Evolutionary conservation across 2,329 filamentous ascomycete species (phyloP), one percentile per base, ranked within the genome.

Genomic region (Trichoderma cornu-damae): DNA sequence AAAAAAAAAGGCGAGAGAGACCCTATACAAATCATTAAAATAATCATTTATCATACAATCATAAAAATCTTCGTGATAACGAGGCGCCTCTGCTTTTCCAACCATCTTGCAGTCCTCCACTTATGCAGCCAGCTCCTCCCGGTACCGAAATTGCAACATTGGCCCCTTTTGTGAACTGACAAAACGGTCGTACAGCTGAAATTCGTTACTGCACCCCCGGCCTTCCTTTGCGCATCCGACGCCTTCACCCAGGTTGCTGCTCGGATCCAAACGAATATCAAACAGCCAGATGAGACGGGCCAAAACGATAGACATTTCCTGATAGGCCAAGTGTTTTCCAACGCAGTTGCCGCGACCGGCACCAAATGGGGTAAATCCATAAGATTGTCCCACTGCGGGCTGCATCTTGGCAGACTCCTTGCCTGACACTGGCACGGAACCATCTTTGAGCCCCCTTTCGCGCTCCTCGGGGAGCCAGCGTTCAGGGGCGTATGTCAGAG

Each of bases 101-200:
- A 6, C 6, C 28, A 26, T 14, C 18, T 14, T 46, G 26, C n/a
- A 11, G 3, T 34, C 11, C 11, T 12, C 8, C 9, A 5, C 28
- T 30, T 40, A 60, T 38, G 54, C 40, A 32, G 2, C 7, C 34
- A 58, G 14, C 28, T 60, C 58, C 22, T 60, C 58, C 26, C 58
- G 47, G 22, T 58, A 60, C 9, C 58, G 38, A 35, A 52, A 60
- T 24, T 61, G 59, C 4, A 61, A 4, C 42, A 61, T 51, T 8
- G 59, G 59, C 6, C 59, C 59, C 4, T 59, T 58, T 35, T 61
- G 59, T n/a, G 57, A 59, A 43, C 59, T 57, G 22, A 57, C 55
- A 49, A 57, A 57, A 9, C 55, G 47, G 16, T 59, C 42, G 37
- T 47, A 55, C 42, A 55, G 20, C 35, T 58, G 59, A 18, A 59